Evolutionary conservation across 2,329 filamentous ascomycete species (phyloP), one percentile per base, ranked within the genome.

Genomic region (Cyphellophora attinorum): DNA sequence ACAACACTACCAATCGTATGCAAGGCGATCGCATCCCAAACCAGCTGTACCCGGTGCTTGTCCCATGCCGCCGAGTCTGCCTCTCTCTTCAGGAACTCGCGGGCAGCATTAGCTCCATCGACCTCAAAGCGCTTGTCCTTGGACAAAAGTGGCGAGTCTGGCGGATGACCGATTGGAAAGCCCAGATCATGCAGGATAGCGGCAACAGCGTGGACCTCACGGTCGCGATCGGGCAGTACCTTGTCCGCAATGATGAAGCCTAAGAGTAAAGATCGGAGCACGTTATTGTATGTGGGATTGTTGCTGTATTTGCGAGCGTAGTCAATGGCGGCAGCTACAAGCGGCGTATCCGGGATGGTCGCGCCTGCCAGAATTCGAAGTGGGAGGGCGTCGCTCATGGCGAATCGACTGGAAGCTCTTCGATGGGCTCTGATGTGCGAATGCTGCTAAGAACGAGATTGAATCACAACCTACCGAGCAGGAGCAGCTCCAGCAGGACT

Each of bases 11-110:
- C 34, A 19, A 38, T 44, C n/a, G 41, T 44, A 19, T 44, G 41
- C 27, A 70, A 51, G 1, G 65, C 65, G 35, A 70, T 70, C 5
- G 58, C 46, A 41, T 70, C 65, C 64, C 64, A 70, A n/a, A 66
- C 57, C 8, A 68, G 51, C 49, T 70, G 65, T 5, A 61, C 38
- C 4, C 60, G 51, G 17, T 57, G 53, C 21, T 59, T 49, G 27
- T 63, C 55, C 61, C 63, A 68, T 2, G 46, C 40, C 16, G 25
- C 17, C 12, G 27, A 21, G 8, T 33, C 32, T n/a, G 29, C 30
- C n/a, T 39, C 35, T 12, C 42, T 45, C 5, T 21, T 11, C 13
- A 43, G 27, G 37, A 67, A 68, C 1, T 56, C 47, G 1, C 61
- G 48, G 1, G 65, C 62, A 3, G 55, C 61, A 37, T 64, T 58